Conservation (phyloP, 352 stramenopile genomes). For the Pythium rhizo-oryzae region DNA sequence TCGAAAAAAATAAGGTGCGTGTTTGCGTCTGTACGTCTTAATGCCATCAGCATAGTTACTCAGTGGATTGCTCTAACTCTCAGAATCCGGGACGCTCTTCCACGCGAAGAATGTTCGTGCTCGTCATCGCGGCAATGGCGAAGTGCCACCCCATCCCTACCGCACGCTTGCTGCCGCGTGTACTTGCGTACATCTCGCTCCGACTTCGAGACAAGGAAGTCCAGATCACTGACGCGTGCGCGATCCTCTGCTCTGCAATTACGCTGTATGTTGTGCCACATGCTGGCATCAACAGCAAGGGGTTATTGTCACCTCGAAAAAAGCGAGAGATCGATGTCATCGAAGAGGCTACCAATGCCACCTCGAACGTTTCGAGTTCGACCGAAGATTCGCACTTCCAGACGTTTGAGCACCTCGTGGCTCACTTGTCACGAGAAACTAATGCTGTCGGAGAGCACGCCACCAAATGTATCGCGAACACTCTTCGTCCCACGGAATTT, state of each 20-base stretch:
- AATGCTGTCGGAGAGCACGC: slow-evolving; percentile 53
- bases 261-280: slow-evolving; percentile 45
- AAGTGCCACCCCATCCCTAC: slow-evolving; percentile 42
- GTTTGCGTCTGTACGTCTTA: background rate
- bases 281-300: slow-evolving; percentile 18
- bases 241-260: slow-evolving; percentile 55
- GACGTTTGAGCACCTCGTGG: slow-evolving; percentile 43
- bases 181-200: slow-evolving; percentile 47
- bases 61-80: background rate
- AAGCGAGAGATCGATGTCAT: slow-evolving; percentile 4
- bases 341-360: background rate
- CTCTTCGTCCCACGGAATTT: slow-evolving; percentile 56
- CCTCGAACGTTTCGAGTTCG: background rate
- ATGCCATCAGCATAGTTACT: background rate
- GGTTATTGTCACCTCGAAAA: slow-evolving; percentile 20
- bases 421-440: slow-evolving; percentile 40
- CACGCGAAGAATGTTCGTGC: slow-evolving; percentile 59
- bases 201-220: slow-evolving; percentile 58
- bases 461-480: slow-evolving; percentile 47
- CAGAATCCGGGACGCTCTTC: slow-evolving; percentile 48
- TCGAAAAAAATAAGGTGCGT: slow-evolving; percentile 68
- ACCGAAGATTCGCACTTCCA: slow-evolving; percentile 1
- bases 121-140: slow-evolving; percentile 57
- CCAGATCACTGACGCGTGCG: slow-evolving; percentile 57
- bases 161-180: slow-evolving; percentile 43